Evolutionary conservation across 1,139 yeast genomes (phyloP).

Genomic region (Pneumocystis sp.): DNA sequence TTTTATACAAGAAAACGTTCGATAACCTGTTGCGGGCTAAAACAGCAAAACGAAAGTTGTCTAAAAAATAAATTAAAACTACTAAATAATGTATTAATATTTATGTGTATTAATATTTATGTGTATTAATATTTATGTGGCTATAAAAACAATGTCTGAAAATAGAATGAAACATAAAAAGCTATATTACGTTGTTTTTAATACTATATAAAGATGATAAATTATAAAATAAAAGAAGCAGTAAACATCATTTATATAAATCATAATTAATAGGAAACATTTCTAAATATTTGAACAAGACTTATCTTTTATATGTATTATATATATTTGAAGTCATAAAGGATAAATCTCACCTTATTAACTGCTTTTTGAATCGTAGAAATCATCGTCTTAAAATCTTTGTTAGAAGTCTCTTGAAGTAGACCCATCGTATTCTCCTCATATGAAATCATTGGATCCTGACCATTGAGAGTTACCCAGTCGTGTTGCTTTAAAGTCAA

Average conservation of each 20-base stretch:
- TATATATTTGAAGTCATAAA: neutral
- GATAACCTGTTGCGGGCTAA: neutral
- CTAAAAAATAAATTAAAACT: neutral
- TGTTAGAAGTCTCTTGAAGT: slow-evolving; percentile 27
- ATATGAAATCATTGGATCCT: slow-evolving; percentile 23
- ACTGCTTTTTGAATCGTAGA: slow-evolving; percentile 14
- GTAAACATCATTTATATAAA: no score
- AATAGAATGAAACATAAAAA: no score
- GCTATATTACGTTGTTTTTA: no score
- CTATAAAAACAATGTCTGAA: no score
- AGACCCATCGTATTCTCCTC: slow-evolving; percentile 27
- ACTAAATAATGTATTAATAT: neutral
- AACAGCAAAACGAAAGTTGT: neutral
- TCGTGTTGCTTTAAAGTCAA: slow-evolving; percentile 27
- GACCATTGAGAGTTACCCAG: slow-evolving; percentile 37
- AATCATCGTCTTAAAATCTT: slow-evolving; percentile 27
- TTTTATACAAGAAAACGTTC: neutral
- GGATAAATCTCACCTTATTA: slow-evolving; percentile 2
- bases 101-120: no score
- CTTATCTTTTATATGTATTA: neutral
- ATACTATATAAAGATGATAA: no score
- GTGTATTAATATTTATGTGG: no score
- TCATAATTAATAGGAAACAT: no score
- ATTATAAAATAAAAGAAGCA: no score
- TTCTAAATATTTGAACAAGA: neutral